phyloP scores from a whole-genome alignment of 2,329 filamentous ascomycete species.

The Pseudogymnoascus sp. region DNA sequence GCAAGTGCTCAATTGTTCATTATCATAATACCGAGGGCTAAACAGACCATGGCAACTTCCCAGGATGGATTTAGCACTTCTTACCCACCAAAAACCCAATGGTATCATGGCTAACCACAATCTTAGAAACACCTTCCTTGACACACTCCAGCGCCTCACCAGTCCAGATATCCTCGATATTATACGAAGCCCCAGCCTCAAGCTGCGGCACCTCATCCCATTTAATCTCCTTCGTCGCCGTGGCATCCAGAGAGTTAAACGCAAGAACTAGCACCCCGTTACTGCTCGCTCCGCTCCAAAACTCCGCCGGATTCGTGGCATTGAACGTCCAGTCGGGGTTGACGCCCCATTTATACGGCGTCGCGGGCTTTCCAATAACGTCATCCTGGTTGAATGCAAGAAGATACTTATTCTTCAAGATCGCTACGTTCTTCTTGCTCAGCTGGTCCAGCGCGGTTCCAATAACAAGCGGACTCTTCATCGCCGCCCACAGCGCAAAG shows the following conservation, averaged over 20 bases:
- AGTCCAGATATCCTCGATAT: constrained; percentile 41
- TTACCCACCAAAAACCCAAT: constrained; percentile 21
- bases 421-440: constrained; percentile 28
- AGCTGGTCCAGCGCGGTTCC: constrained; percentile 12
- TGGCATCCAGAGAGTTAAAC: constrained; percentile 36
- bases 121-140: constrained; percentile 23
- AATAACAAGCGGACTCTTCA: constrained; percentile 8
- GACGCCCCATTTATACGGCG: constrained; percentile 38
- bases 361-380: constrained; percentile 30
- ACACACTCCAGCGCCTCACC: constrained; percentile 34
- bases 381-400: constrained; percentile 24
- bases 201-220: constrained; percentile 40
- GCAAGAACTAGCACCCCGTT: constrained; percentile 40
- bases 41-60: constrained; percentile 10
- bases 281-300: constrained; percentile 38
- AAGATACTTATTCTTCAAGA: constrained; percentile 21
- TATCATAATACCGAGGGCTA: neutral
- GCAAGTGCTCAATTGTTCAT: neutral
- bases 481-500: constrained; percentile 7
- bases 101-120: constrained; percentile 32
- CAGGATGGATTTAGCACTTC: constrained; percentile 13
- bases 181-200: constrained; percentile 26
- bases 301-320: constrained; percentile 40
- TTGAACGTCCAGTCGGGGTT: constrained; percentile 45
- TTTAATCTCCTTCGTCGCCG: constrained; percentile 30